Base-by-base conservation (phyloP, 768 basidiomycete species). In the Pulveroboletus sp. region DNA sequence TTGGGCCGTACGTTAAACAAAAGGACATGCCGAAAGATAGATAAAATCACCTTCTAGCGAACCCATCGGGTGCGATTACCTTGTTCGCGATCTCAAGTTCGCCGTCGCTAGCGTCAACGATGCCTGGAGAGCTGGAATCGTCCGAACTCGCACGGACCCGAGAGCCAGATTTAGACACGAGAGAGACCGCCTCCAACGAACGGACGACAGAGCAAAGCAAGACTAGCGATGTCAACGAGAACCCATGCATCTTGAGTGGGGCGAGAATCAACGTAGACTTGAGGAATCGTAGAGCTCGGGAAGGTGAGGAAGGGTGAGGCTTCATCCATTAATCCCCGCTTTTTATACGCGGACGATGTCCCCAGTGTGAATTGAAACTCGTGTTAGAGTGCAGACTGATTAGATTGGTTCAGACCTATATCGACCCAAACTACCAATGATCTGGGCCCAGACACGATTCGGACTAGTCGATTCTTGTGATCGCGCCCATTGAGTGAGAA, bases 31-130 rank as follows among this genome's bases (percentile, higher is more conserved):
- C 13, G 8, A 2, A 11, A 39, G 44, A 29, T 6, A 32, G 16
- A 50, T 3, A 16, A 50, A 65, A 65, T 17, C 27, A 75, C 75
- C 68, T 65, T 36, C 65, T 65, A 38, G 47, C 44, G 47, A 72
- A 79, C 19, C 80, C 79, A 61, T 81, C 80, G 0, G 81, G 80
- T 13, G 74, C 55, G 44, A 81, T 73, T 12, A 63, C 48, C 42
- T 64, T 65, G 60, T 79, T 79, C 9, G 64, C 58, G 40, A 80
- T 65, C 39, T 67, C 58, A 9, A 80, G 54, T 20, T 71, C 62
- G 31, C 57, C 58, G 19, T 60, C 37, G 34, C 48, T 43, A 29
- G 67, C 68, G n/a, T 61, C 59, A 35, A 67, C 43, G 41, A 63
- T 40, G 21, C 11, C 29, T 4, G 53, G 47, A 8, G 50, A 27